Base-by-base conservation (phyloP, 2,329 filamentous ascomycete species). In the Fusarium coffeatum region DNA sequence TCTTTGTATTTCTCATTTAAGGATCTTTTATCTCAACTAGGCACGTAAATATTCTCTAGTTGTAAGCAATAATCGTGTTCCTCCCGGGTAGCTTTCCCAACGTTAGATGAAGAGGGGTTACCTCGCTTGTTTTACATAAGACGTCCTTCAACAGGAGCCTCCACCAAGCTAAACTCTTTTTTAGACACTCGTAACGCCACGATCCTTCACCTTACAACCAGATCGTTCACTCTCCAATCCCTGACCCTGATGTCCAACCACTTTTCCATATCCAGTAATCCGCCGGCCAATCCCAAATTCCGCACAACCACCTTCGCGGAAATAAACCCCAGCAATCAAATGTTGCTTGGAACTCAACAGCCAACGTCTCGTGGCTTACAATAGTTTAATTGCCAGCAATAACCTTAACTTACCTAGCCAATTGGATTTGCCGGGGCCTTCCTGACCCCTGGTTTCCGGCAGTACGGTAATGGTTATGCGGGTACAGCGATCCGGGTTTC, bases 21-120 rank as follows among this genome's bases (percentile, higher is more conserved):
- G 27, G 5, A 28, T 28, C 27, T 28, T 1, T 28, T 13, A 28
- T 28, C 27, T 28, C 27, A 28, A 28, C 5, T 0, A 28, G 27
- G 1, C 1, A 28, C 27, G 27, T 28, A 1, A 1, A 28, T 28
- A 28, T 28, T 12, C 2, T 12, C n/a, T 0, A 28, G 27, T 28
- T 2, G 5, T 6, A 13, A 28, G 3, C 27, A 28, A 28, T 28
- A n/a, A n/a, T 37, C 4, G 18, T 37, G 3, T 37, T n/a, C 5
- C 18, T 46, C 23, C 43, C 43, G 43, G 23, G 43, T 46, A 46
- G 18, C 4, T 46, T 27, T 16, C 11, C 13, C 23, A 12, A 27
- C 3, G 1, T 8, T 0, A n/a, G 16, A n/a, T 7, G 18, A 7
- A 8, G 10, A 8, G 34, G 34, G 34, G 10, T 37, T 12, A 1